Evolutionary conservation across 331 rosid genomes (phyloP).

Genomic region (Acacia pycnantha): DNA sequence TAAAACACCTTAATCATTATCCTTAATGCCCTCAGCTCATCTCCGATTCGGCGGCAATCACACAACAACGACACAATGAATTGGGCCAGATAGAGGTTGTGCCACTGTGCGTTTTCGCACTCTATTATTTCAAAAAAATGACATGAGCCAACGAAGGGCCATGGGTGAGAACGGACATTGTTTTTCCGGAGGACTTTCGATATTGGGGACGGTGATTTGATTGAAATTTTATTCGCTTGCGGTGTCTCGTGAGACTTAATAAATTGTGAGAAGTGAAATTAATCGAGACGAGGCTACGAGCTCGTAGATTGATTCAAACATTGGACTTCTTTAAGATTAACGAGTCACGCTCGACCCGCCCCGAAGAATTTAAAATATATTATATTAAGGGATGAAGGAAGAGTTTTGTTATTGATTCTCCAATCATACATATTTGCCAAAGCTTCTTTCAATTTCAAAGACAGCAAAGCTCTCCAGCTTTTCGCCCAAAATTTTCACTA

Average conservation of each 20-base stretch:
- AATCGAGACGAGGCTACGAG: neutral
- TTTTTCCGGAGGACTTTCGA: neutral
- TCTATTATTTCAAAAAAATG: too few species aligned
- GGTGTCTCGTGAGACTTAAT: neutral
- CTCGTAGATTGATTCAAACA: neutral
- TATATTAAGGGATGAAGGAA: too few species aligned
- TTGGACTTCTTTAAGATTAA: too few species aligned
- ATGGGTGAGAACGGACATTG: neutral
- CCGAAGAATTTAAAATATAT: too few species aligned
- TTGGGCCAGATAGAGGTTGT: too few species aligned
- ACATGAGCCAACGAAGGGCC: neutral
- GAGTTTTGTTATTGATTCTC: neutral
- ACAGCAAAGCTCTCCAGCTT: neutral
- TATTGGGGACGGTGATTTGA: neutral
- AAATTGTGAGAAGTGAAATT: neutral
- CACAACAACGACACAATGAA: too few species aligned
- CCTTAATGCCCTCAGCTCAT: too few species aligned
- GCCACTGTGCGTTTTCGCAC: too few species aligned
- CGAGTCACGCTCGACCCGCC: too few species aligned
- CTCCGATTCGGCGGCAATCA: too few species aligned
- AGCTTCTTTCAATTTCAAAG: neutral
- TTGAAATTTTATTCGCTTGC: neutral
- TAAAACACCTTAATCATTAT: too few species aligned
- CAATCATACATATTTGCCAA: neutral
- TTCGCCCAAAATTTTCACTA: neutral